A percentile compares a stretch with the other conserved stretches of the same genome.
These are phyloP conservation scores for Chenopodium suecicum DNA, from an alignment of 148 eudicot genomes.

Conservation along the genomic window DNA sequence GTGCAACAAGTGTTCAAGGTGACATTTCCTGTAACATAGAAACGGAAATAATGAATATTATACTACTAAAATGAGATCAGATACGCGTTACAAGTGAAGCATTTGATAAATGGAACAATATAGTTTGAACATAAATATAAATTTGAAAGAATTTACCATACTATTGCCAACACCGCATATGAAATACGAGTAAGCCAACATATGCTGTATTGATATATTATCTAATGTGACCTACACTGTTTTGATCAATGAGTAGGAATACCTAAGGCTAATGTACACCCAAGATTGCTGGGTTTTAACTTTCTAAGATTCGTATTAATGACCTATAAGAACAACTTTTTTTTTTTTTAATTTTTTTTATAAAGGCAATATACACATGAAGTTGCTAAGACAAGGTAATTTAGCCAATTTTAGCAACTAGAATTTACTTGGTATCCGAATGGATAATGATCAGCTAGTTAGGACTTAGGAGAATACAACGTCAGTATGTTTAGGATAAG, in stretches of 20 bases:
- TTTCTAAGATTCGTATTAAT: neutral
- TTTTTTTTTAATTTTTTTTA: too few relatives aligned
- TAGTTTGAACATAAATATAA: neutral
- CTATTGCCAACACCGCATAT: neutral
- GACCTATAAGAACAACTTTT: too few relatives aligned
- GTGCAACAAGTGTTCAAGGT: slow-evolving; percentile 54
- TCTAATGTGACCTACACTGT: neutral
- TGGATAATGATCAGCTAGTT: too few relatives aligned
- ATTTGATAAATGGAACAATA: neutral
- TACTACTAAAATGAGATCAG: neutral
- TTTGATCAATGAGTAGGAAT: neutral
- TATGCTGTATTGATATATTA: neutral
- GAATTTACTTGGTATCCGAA: neutral
- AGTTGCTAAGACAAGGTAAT: neutral
- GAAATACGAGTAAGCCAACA: neutral
- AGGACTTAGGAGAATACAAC: too few relatives aligned
- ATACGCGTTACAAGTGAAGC: neutral
- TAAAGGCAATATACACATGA: neutral
- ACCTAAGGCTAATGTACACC: neutral
- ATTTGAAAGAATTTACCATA: neutral
- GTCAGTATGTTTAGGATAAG: too few relatives aligned
- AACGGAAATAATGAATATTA: neutral
- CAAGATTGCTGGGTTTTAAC: too few relatives aligned
- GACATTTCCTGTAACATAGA: slow-evolving; percentile 32
- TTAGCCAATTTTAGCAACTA: neutral